Conservation (phyloP, 192 early-diverging fungal genomes). For the Spizellomyces punctatus region DNA sequence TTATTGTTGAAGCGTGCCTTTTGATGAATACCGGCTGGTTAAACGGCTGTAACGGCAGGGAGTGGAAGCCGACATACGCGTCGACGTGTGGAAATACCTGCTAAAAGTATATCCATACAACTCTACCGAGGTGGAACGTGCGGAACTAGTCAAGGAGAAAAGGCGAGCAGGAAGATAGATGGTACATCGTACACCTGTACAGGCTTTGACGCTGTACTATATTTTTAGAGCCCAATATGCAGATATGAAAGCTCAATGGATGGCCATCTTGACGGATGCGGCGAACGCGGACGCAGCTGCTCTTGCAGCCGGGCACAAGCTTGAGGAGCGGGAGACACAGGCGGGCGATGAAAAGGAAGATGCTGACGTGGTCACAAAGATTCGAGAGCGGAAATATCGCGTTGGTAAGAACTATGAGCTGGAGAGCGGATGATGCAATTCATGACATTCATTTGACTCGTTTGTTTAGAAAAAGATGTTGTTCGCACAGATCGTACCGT, state of each 20-base stretch:
- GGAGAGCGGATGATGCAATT: neutral
- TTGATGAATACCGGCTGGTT: neutral
- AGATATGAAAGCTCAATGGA: slow-evolving; percentile 51
- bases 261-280: slow-evolving; percentile 42
- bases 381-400: slow-evolving; percentile 56
- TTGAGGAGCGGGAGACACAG: slow-evolving; percentile 1
- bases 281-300: slow-evolving; percentile 17
- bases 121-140: slow-evolving; percentile 73
- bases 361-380: slow-evolving; percentile 51
- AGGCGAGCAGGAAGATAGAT: slow-evolving; percentile 38
- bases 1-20: neutral
- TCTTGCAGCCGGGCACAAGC: neutral
- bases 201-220: neutral
- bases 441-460: slow-evolving; percentile 7
- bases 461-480: slow-evolving; percentile 86
- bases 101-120: slow-evolving; percentile 83
- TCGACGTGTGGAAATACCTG: slow-evolving; percentile 90
- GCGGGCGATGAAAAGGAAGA: slow-evolving; percentile 58
- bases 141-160: slow-evolving; percentile 50
- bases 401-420: slow-evolving; percentile 38
- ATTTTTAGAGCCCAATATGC: slow-evolving; percentile 32
- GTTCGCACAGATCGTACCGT: slow-evolving; percentile 91
- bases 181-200: neutral
- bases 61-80: slow-evolving; percentile 75
- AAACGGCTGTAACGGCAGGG: slow-evolving; percentile 44